Evolutionary conservation across 139 green algal species (phyloP), one percentile per base, ranked within the genome.

Genomic region (Tetraselmis striata): DNA sequence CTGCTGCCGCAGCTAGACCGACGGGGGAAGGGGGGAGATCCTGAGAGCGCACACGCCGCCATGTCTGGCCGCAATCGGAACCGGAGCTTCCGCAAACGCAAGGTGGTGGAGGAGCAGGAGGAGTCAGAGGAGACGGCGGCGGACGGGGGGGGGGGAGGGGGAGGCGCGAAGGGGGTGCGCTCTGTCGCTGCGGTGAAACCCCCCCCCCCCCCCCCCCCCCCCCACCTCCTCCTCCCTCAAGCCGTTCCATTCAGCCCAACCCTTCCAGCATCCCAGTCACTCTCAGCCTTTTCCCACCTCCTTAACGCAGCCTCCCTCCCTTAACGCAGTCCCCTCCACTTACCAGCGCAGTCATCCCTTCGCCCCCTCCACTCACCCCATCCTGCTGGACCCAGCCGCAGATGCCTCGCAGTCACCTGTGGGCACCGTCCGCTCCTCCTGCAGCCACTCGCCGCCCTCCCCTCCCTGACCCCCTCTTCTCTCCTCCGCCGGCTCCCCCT

Each of bases 81-180:
- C n/a, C n/a, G 30, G 30, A 67, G 74, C 23, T 27, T 80, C 2
- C 31, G 77, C 0, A 80, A 80, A 80, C 18, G 77, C 0, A 80
- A 74, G 26, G 77, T 23, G 2, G 30, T 31, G 30, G 81, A 83
- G 0, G 86, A 80, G 18, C 59, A 84, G 67, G 80, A 74, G 0
- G 67, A 45, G 2, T 23, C 1, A 25, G 32, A 2, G 30, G 31
- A 30, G 28, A 45, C 2, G 5, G 25, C 24, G 79, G 31, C 11
- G 22, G 31, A 74, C n/a, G n/a, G n/a, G n/a, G n/a, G n/a, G n/a
- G n/a, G n/a, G n/a, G n/a, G n/a, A n/a, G n/a, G n/a, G n/a, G n/a
- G n/a, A n/a, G n/a, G n/a, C n/a, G n/a, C n/a, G n/a, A n/a, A n/a
- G n/a, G n/a, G n/a, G n/a, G n/a, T n/a, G n/a, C n/a, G n/a, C n/a